These are phyloP conservation scores for Aureobasidium sp. DNA, from an alignment of 2,329 filamentous ascomycete genomes.

Conservation along the genomic window DNA sequence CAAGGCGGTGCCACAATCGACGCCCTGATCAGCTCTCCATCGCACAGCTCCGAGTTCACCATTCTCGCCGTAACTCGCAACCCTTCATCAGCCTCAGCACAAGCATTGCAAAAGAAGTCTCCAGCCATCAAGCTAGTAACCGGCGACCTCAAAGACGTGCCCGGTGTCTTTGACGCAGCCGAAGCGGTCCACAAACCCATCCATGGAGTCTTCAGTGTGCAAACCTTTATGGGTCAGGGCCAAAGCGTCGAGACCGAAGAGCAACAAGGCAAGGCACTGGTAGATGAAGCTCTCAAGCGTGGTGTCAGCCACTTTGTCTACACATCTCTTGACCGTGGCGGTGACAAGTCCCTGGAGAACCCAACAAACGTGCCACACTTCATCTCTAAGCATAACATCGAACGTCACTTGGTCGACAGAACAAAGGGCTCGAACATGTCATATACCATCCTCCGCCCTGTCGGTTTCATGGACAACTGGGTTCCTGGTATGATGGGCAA, in stretches of 20 bases:
- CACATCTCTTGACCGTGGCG: slow-evolving; percentile 56
- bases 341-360: slow-evolving; percentile 46
- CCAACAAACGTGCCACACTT: slow-evolving; percentile 57
- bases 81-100: slow-evolving; percentile 42
- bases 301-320: slow-evolving; percentile 56
- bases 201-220: slow-evolving; percentile 55
- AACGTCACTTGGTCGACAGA: slow-evolving; percentile 50
- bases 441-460: slow-evolving; percentile 57
- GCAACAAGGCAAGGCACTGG: slow-evolving; percentile 48
- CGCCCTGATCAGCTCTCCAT: slow-evolving; percentile 32
- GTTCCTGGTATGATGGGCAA: slow-evolving; percentile 41
- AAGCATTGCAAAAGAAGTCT: slow-evolving; percentile 40
- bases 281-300: slow-evolving; percentile 49
- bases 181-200: slow-evolving; percentile 21
- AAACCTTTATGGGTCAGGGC: slow-evolving; percentile 37
- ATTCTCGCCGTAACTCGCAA: slow-evolving; percentile 58
- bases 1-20: slow-evolving; percentile 40
- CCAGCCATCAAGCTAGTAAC: slow-evolving; percentile 49
- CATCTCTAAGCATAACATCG: slow-evolving; percentile 52
- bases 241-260: slow-evolving; percentile 39
- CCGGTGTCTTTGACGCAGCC: slow-evolving; percentile 39
- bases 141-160: slow-evolving; percentile 49
- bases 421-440: slow-evolving; percentile 41
- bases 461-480: slow-evolving; percentile 58
- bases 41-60: slow-evolving; percentile 33